Conservation (phyloP, 2,329 filamentous ascomycete genomes). For the Alternaria sp. region DNA sequence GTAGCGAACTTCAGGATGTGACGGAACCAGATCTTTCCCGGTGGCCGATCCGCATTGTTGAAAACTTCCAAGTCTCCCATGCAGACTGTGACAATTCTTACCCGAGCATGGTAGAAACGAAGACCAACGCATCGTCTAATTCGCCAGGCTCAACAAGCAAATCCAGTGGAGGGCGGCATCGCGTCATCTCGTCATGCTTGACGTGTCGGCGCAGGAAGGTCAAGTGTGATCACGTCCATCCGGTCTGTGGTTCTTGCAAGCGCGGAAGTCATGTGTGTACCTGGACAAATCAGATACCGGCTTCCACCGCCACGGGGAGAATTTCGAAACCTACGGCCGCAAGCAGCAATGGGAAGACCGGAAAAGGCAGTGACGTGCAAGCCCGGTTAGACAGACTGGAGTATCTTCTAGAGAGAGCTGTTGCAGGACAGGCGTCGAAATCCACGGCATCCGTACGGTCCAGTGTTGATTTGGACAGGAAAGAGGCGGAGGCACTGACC, state of each 20-base stretch:
- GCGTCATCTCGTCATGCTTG: constrained; percentile 51
- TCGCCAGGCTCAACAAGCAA: constrained; percentile 39
- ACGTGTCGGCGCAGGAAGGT: constrained; percentile 53
- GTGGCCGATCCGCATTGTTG: constrained; percentile 24
- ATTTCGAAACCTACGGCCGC: constrained; percentile 37
- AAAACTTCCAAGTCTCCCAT: constrained; percentile 21
- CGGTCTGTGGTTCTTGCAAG: constrained; percentile 50
- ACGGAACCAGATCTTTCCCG: constrained; percentile 23
- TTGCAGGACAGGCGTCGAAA: constrained; percentile 32
- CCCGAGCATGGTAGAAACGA: constrained; percentile 40
- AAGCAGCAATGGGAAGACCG: constrained; percentile 28
- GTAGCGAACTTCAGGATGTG: constrained; percentile 9
- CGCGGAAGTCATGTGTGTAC: constrained; percentile 51
- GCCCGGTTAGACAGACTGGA: constrained; percentile 50
- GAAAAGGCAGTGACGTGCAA: constrained; percentile 47
- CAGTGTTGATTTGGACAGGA: constrained; percentile 31
- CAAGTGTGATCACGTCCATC: constrained; percentile 52
- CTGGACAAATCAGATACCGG: constrained; percentile 44
- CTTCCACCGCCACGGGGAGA: constrained; percentile 30
- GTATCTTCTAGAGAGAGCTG: constrained; percentile 47
- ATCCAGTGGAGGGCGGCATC: constrained; percentile 43
- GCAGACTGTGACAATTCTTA: constrained; percentile 14
- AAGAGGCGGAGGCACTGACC: constrained; percentile 36
- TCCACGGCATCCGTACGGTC: constrained; percentile 27
- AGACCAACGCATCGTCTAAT: constrained; percentile 31